Conservation (phyloP, 441 rosid genomes). For the Adansonia madagascariensis region DNA sequence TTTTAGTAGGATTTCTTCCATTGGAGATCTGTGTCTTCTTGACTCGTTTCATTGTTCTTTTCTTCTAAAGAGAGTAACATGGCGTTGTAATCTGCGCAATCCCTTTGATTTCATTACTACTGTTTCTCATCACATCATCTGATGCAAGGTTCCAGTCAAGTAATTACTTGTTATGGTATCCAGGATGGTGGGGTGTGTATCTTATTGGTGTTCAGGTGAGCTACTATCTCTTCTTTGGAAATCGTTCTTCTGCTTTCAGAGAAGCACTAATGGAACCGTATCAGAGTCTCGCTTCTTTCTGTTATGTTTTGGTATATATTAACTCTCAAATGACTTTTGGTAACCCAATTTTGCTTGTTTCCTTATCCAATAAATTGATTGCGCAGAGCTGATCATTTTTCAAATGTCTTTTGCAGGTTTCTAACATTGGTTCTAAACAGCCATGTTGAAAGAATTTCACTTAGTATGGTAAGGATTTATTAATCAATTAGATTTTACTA, state of each 20-base stretch:
- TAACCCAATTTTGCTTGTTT: not conserved
- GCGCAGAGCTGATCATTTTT: too few relatives aligned
- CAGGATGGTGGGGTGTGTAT: constrained; percentile 94
- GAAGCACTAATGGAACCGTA: constrained; percentile 55
- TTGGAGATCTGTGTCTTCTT: not conserved
- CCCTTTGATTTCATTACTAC: constrained; percentile 13
- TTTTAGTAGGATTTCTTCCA: not conserved
- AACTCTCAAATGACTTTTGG: constrained; percentile 14
- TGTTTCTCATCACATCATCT: constrained; percentile 11
- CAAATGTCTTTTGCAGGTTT: constrained; percentile 50
- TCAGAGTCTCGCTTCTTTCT: constrained; percentile 59
- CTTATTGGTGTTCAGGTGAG: constrained; percentile 82
- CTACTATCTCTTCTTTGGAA: constrained; percentile 62
- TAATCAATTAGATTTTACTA: constrained; percentile 27
- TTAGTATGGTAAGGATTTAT: constrained; percentile 64
- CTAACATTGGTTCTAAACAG: constrained; percentile 58
- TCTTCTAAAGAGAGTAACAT: not conserved
- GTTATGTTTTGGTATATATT: constrained; percentile 59
- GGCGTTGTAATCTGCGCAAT: not conserved
- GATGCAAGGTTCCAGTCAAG: constrained; percentile 1
- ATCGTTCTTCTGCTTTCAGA: constrained; percentile 36
- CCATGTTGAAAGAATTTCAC: constrained; percentile 80
- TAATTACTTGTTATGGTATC: constrained; percentile 28
- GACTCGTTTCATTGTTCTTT: not conserved
- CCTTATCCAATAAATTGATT: not conserved